Conservation (phyloP, 768 basidiomycete species). For the Tephrocybe sp. region DNA sequence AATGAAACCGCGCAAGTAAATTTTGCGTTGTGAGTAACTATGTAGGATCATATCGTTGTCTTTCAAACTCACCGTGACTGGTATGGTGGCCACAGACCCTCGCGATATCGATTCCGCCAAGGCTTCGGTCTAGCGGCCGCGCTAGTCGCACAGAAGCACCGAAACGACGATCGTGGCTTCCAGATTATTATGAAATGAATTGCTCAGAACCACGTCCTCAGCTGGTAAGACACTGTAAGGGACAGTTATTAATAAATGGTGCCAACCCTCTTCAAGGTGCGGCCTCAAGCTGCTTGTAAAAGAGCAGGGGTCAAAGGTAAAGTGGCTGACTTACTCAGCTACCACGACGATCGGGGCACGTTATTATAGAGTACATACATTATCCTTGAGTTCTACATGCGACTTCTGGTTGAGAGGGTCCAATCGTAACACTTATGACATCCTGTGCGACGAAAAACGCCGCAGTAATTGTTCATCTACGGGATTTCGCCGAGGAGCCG, state of each 20-base stretch:
- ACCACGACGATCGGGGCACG: not conserved
- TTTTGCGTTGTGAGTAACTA: not conserved
- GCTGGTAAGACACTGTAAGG: not conserved
- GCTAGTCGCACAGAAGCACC: constrained; percentile 7
- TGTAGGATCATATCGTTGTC: constrained; percentile 3
- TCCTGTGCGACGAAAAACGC: constrained; percentile 44
- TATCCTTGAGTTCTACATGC: not conserved
- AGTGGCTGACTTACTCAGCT: not conserved
- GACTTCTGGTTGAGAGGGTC: not conserved
- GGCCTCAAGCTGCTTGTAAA: not conserved
- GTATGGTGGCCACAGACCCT: not conserved
- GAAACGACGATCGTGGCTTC: not conserved
- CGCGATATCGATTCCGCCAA: not conserved
- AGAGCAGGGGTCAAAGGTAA: not conserved
- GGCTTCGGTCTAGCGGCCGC: not conserved
- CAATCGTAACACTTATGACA: too few relatives aligned
- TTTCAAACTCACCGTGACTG: not conserved
- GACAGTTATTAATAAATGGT: too few relatives aligned
- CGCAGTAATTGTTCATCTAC: constrained; percentile 64
- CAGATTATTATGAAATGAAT: not conserved
- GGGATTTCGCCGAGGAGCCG: constrained; percentile 59
- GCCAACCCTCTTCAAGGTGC: not conserved
- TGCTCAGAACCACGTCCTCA: not conserved
- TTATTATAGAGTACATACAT: not conserved
- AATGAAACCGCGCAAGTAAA: not conserved